These are phyloP conservation scores for Lecanicillium sp. DNA, from an alignment of 2,329 filamentous ascomycete species.

Conservation along the genomic window DNA sequence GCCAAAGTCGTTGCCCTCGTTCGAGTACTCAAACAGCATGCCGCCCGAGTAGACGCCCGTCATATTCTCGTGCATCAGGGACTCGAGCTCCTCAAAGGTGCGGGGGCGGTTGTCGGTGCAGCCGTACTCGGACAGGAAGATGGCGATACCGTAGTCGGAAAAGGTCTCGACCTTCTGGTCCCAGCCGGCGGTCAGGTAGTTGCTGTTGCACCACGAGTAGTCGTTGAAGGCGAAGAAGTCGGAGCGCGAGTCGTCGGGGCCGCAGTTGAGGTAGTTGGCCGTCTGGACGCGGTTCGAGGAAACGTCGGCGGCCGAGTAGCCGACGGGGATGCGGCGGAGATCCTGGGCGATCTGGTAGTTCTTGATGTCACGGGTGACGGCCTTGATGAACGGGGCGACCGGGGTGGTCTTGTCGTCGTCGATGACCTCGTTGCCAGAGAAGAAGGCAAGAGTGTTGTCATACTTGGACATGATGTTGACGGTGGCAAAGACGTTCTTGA, in stretches of 20 bases:
- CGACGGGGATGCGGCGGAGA: constrained; percentile 63
- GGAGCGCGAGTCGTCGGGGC: constrained; percentile 70
- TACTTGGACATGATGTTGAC: constrained; percentile 79
- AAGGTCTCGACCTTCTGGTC: constrained; percentile 84
- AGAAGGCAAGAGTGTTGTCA: constrained; percentile 80
- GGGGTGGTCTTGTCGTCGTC: constrained; percentile 59
- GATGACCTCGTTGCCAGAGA: constrained; percentile 76
- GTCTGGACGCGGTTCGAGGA: constrained; percentile 79
- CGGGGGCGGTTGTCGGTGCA: constrained; percentile 72
- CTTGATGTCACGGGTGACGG: constrained; percentile 69
- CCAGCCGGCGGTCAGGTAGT: constrained; percentile 69
- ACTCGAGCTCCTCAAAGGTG: constrained; percentile 68
- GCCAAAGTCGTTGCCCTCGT: constrained; percentile 73
- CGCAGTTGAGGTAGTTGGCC: constrained; percentile 87
- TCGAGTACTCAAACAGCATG: constrained; percentile 89
- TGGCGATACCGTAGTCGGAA: constrained; percentile 75
- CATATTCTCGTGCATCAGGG: constrained; percentile 81
- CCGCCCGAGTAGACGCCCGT: constrained; percentile 87
- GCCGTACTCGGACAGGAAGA: constrained; percentile 94
- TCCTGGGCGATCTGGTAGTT: constrained; percentile 57
- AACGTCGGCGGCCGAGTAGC: constrained; percentile 74
- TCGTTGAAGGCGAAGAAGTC: constrained; percentile 90
- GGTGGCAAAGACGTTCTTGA: constrained; percentile 79
- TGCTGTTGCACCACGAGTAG: constrained; percentile 77
- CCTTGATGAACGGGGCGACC: constrained; percentile 67